phyloP scores from a whole-genome alignment of 495 filamentous ascomycete genomes.

The Terfezia claveryi region DNA sequence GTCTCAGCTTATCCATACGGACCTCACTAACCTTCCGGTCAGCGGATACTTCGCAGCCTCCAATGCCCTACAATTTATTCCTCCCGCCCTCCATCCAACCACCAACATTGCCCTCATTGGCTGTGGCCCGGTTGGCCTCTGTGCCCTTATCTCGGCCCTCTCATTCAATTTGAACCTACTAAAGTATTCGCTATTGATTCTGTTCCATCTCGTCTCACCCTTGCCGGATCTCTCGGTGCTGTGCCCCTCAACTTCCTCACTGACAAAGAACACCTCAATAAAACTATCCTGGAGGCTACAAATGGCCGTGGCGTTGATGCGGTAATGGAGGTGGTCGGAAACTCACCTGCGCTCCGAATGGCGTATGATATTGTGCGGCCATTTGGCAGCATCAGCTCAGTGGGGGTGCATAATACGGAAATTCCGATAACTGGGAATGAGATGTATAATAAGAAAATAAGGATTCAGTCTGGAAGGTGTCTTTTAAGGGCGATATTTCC shows the following conservation, averaged over 20 bases:
- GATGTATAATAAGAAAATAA: constrained; percentile 71
- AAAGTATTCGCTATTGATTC: constrained; percentile 63
- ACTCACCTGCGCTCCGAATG: constrained; percentile 59
- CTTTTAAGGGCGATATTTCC: constrained; percentile 70
- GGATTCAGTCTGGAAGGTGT: constrained; percentile 83
- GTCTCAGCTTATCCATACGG: neutral
- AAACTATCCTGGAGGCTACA: neutral
- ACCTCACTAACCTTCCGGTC: constrained; percentile 25
- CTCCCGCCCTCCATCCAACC: constrained; percentile 37
- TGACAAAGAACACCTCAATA: neutral
- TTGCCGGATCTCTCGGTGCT: constrained; percentile 53
- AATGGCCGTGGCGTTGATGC: constrained; percentile 63
- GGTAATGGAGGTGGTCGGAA: constrained; percentile 77
- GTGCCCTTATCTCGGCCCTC: constrained; percentile 62
- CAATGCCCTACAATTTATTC: constrained; percentile 45
- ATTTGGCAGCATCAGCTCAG: constrained; percentile 68
- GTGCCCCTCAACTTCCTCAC: constrained; percentile 23
- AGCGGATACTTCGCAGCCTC: constrained; percentile 79
- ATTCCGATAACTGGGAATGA: constrained; percentile 69
- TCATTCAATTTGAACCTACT: neutral
- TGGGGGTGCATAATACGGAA: constrained; percentile 83
- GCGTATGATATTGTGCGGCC: constrained; percentile 72
- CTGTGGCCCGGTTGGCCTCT: constrained; percentile 75
- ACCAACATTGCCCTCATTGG: constrained; percentile 65
- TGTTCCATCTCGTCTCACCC: constrained; percentile 64